phyloP scores from a whole-genome alignment of 257 asterid species.

The Rehmannia glutinosa region DNA sequence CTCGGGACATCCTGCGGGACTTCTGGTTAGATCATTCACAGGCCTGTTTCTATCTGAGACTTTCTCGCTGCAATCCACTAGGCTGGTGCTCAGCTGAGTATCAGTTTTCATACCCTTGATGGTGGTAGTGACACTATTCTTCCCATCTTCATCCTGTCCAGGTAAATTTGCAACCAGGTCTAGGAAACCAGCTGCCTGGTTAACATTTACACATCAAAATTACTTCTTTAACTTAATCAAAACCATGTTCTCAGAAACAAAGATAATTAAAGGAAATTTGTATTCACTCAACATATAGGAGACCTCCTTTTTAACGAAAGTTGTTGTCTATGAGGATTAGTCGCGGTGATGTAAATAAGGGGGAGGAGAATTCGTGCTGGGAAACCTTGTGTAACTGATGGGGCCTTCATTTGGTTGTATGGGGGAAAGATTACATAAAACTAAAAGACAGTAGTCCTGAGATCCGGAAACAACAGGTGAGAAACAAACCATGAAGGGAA shows the following conservation, averaged over 20 bases:
- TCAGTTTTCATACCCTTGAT: constrained; percentile 14
- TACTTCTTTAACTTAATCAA: too few species aligned
- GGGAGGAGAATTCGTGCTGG: constrained; percentile 26
- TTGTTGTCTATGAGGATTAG: constrained; percentile 16
- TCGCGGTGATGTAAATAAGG: constrained; percentile 24
- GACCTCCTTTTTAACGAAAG: constrained; percentile 15
- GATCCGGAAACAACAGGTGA: constrained; percentile 12
- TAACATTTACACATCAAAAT: constrained; percentile 3
- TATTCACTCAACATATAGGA: neutral
- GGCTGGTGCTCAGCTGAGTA: neutral
- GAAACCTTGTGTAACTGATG: constrained; percentile 24
- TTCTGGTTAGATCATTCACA: constrained; percentile 13
- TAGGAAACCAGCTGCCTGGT: constrained; percentile 21
- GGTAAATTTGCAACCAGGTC: neutral
- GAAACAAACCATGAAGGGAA: neutral
- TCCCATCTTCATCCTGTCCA: constrained; percentile 8
- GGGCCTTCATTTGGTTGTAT: constrained; percentile 19
- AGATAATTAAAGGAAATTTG: neutral
- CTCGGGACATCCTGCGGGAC: constrained; percentile 2
- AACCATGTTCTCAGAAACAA: too few species aligned
- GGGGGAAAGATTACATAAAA: constrained; percentile 28
- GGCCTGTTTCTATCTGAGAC: constrained; percentile 9
- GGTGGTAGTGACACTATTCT: constrained; percentile 6
- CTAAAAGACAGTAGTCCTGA: constrained; percentile 29
- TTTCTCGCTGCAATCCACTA: too few species aligned